These are phyloP conservation scores for Gnomoniopsis sp. DNA, from an alignment of 2,329 filamentous ascomycete species.

Conservation along the genomic window DNA sequence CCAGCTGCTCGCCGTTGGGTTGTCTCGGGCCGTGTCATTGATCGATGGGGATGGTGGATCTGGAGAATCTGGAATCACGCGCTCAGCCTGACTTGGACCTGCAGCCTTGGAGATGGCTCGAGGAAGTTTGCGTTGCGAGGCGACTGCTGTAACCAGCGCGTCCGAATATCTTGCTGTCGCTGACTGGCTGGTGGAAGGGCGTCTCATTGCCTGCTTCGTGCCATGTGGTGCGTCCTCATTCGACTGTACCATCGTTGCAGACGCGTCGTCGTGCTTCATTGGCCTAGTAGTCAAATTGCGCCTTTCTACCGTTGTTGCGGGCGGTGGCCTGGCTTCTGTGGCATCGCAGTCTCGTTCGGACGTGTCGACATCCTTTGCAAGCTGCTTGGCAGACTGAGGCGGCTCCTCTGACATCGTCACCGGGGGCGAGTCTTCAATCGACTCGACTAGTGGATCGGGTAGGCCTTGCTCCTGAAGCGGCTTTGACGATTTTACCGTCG, in stretches of 20 bases:
- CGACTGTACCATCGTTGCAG: background rate
- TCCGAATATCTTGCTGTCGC: background rate
- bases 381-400: background rate
- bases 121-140: background rate
- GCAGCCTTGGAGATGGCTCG: background rate
- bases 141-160: background rate
- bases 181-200: background rate
- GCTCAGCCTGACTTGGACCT: background rate
- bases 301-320: too few species aligned
- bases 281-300: too few species aligned
- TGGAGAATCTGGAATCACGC: slow-evolving; percentile 5
- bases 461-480: background rate
- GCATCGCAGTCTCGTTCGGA: background rate
- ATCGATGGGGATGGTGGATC: background rate
- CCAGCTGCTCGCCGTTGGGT: background rate
- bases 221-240: background rate
- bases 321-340: too few species aligned
- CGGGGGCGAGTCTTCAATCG: background rate
- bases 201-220: background rate
- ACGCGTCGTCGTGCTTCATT: too few species aligned
- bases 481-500: background rate
- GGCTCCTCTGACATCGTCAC: background rate
- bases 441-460: background rate
- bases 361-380: background rate
- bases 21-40: background rate